These are phyloP conservation scores for Geotrichum siamense DNA, from an alignment of 1,139 yeast genomes.

Conservation along the genomic window DNA sequence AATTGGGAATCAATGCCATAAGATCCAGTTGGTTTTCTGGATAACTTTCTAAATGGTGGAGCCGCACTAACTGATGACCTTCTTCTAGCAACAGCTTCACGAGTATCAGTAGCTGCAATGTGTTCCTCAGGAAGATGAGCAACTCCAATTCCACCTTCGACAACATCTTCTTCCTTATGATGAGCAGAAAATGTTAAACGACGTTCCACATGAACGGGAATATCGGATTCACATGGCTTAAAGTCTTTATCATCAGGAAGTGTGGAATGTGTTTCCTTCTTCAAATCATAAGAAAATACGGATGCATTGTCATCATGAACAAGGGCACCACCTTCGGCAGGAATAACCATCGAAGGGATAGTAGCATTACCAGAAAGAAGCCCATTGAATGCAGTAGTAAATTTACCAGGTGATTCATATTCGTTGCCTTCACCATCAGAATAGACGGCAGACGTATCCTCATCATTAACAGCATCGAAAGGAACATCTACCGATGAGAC, in stretches of 20 bases:
- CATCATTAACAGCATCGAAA: conserved; percentile 18
- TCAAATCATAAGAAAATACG: conserved; percentile 35
- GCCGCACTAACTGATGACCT: conserved; percentile 29
- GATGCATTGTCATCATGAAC: conserved; percentile 25
- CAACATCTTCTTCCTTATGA: conserved; percentile 32
- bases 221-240: conserved; percentile 31
- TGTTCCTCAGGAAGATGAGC: conserved; percentile 33
- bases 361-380: conserved; percentile 7
- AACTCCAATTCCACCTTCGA: conserved; percentile 27
- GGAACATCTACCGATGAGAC: conserved; percentile 31
- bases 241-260: conserved; percentile 31
- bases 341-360: conserved; percentile 16
- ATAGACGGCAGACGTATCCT: conserved; percentile 1
- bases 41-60: conserved; percentile 18
- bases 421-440: not conserved
- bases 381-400: conserved; percentile 26
- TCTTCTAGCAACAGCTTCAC: conserved; percentile 27
- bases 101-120: conserved; percentile 22
- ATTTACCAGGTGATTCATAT: conserved; percentile 24
- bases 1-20: conserved; percentile 32
- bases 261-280: conserved; percentile 31
- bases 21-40: conserved; percentile 32
- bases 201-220: conserved; percentile 34
- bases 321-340: conserved; percentile 13
- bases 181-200: conserved; percentile 31